Conservation (phyloP, 1,284 basidiomycete genomes). For the Tausonia pullulans region DNA sequence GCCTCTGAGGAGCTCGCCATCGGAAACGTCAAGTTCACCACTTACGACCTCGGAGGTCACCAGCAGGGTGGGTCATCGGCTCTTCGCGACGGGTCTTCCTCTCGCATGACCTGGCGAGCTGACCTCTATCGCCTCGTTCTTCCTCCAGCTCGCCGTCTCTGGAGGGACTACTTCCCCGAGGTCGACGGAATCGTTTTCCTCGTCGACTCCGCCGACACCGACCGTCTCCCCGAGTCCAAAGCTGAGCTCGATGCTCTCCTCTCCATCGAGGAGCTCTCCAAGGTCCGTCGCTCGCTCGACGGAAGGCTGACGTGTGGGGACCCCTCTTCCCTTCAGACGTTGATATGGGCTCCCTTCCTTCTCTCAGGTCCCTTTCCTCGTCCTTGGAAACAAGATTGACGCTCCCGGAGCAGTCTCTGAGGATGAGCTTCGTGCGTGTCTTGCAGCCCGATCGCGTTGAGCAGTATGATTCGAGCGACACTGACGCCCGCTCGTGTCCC, state of each 20-base stretch:
- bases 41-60: slow-evolving; percentile 96
- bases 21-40: slow-evolving; percentile 98
- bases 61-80: slow-evolving; percentile 59
- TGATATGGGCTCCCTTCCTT: background rate
- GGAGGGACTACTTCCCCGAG: slow-evolving; percentile 99
- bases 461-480: background rate
- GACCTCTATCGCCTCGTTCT: slow-evolving; percentile 4
- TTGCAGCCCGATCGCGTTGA: slow-evolving; percentile 30
- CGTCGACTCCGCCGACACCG: slow-evolving; percentile 92
- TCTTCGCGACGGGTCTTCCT: background rate
- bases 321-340: background rate
- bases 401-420: slow-evolving; percentile 95
- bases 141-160: slow-evolving; percentile 77
- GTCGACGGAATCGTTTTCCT: slow-evolving; percentile 98
- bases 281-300: slow-evolving; percentile 5
- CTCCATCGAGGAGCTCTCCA: slow-evolving; percentile 31
- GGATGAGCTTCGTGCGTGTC: slow-evolving; percentile 88
- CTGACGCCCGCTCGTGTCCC: background rate
- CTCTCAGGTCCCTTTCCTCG: slow-evolving; percentile 90
- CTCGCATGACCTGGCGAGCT: background rate
- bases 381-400: slow-evolving; percentile 99
- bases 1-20: slow-evolving; percentile 98
- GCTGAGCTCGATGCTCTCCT: slow-evolving; percentile 93
- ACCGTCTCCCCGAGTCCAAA: slow-evolving; percentile 92
- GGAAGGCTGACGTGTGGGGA: background rate